Evolutionary conservation across 1,284 basidiomycete genomes (phyloP).

Genomic region (Irpex sp.): DNA sequence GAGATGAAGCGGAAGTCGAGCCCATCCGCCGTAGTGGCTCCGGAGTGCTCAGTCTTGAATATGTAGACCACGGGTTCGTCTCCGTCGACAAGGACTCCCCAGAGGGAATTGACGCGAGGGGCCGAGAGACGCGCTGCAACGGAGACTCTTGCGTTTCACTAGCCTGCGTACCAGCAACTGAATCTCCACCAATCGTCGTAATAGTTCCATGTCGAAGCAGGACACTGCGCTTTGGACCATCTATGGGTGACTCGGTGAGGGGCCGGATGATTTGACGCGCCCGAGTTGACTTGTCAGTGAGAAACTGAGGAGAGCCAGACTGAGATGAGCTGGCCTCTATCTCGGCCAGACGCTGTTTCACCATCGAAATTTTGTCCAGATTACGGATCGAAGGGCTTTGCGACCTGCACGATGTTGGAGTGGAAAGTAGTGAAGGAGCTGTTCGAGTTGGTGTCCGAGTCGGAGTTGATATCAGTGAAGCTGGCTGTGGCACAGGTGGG

Average conservation of each 20-base stretch:
- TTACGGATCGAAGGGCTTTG: slow-evolving; percentile 51
- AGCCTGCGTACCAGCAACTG: slow-evolving; percentile 22
- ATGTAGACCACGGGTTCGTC: background rate
- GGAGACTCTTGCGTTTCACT: slow-evolving; percentile 11
- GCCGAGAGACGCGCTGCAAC: slow-evolving; percentile 17
- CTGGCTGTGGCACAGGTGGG: slow-evolving; percentile 12
- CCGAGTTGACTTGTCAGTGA: slow-evolving; percentile 13
- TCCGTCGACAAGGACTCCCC: background rate
- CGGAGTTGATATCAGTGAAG: slow-evolving; percentile 17
- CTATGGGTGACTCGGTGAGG: slow-evolving; percentile 6
- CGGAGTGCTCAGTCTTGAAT: background rate
- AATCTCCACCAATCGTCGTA: slow-evolving; percentile 15
- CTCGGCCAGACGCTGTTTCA: slow-evolving; percentile 48
- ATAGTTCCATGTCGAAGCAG: slow-evolving; percentile 18
- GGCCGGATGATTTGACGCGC: slow-evolving; percentile 9
- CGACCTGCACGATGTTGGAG: slow-evolving; percentile 20
- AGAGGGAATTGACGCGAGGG: slow-evolving; percentile 18
- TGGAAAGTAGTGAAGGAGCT: slow-evolving; percentile 7
- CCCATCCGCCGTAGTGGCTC: background rate
- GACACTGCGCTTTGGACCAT: background rate
- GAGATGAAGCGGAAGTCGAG: slow-evolving; percentile 18
- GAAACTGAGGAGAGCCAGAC: background rate
- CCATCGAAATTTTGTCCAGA: slow-evolving; percentile 46
- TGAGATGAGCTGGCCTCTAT: slow-evolving; percentile 31
- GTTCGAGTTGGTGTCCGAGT: slow-evolving; percentile 13